Conservation (phyloP, 352 stramenopile species). For the Globisporangium uncinulatum region DNA sequence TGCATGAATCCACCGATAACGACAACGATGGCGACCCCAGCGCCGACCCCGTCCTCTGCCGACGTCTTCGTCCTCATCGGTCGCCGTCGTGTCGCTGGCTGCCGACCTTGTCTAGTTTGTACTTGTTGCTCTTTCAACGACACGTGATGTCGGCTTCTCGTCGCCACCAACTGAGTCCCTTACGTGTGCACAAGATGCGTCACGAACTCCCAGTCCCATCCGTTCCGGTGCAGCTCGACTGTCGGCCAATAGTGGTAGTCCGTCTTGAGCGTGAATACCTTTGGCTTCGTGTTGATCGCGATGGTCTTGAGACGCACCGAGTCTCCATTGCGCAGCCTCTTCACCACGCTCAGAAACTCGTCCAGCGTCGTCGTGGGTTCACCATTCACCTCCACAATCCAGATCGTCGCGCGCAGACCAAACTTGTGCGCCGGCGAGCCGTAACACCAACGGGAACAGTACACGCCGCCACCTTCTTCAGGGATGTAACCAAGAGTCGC, state of each 20-base stretch:
- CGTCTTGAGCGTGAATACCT: slow-evolving; percentile 88
- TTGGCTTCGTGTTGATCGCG: slow-evolving; percentile 87
- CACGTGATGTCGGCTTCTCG: too few relatives aligned
- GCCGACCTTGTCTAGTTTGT: background rate
- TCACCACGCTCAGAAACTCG: slow-evolving; percentile 80
- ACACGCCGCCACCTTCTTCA: slow-evolving; percentile 79
- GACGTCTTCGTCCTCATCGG: background rate
- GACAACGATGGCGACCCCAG: background rate
- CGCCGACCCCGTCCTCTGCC: background rate
- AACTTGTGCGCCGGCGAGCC: slow-evolving; percentile 90
- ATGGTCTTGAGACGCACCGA: slow-evolving; percentile 88
- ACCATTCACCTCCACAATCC: slow-evolving; percentile 90
- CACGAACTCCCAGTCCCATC: slow-evolving; percentile 73
- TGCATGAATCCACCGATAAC: background rate
- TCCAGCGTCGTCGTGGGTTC: slow-evolving; percentile 74
- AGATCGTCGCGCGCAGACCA: slow-evolving; percentile 85
- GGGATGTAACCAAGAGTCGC: slow-evolving; percentile 82
- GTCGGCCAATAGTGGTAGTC: slow-evolving; percentile 92
- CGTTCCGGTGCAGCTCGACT: slow-evolving; percentile 64
- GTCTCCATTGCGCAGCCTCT: slow-evolving; percentile 70
- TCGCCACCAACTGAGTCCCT: background rate
- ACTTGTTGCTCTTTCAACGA: too few relatives aligned
- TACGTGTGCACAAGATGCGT: slow-evolving; percentile 22
- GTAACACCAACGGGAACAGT: slow-evolving; percentile 89
- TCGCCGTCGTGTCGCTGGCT: background rate